phyloP scores from a whole-genome alignment of 768 basidiomycete genomes.

The Daedaleopsis nitida region DNA sequence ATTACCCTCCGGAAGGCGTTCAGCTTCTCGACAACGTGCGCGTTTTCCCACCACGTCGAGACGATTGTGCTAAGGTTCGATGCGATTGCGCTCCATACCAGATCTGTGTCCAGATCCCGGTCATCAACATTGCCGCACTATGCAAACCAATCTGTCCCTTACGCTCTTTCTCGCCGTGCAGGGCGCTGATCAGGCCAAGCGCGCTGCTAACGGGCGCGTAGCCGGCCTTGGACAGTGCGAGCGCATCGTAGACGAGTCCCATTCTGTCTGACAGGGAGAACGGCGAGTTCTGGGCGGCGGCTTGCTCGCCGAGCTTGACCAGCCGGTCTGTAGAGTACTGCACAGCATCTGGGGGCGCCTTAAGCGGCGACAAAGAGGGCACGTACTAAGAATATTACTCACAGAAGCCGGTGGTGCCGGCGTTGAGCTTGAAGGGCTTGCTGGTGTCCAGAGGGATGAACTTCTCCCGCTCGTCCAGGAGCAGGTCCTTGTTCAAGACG shows the following conservation, averaged over 20 bases:
- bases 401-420: constrained; percentile 89
- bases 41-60: constrained; percentile 85
- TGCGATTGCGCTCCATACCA: constrained; percentile 79
- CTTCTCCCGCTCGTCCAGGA: constrained; percentile 72
- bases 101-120: constrained; percentile 45
- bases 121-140: neutral
- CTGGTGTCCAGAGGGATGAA: constrained; percentile 71
- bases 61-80: constrained; percentile 54
- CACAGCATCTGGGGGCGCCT: constrained; percentile 65
- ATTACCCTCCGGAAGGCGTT: constrained; percentile 62
- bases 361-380: no score
- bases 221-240: constrained; percentile 81
- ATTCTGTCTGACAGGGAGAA: constrained; percentile 88
- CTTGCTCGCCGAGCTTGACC: constrained; percentile 76
- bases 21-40: constrained; percentile 50
- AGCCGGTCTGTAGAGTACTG: constrained; percentile 83
- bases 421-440: constrained; percentile 88
- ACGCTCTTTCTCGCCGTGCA: constrained; percentile 81
- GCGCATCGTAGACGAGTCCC: constrained; percentile 82
- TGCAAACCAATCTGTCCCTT: constrained; percentile 29
- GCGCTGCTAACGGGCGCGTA: constrained; percentile 75
- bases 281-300: constrained; percentile 59
- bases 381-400: neutral
- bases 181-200: constrained; percentile 67
- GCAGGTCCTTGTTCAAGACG: constrained; percentile 56